These are phyloP conservation scores for Meira nashicola DNA, from an alignment of 1,284 basidiomycete genomes.

Conservation along the genomic window DNA sequence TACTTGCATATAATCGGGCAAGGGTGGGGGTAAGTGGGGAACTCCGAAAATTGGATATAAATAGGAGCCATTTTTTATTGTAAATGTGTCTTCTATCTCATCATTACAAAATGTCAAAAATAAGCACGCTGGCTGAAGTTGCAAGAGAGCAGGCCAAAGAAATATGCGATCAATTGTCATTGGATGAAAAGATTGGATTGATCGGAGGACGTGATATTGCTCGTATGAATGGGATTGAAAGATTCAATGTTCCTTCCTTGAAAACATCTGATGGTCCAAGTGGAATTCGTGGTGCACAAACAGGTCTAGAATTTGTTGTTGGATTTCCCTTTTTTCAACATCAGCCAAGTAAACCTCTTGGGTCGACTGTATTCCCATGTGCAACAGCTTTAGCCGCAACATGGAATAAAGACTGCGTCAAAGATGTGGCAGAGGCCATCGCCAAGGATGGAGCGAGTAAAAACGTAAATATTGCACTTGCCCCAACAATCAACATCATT, in stretches of 20 bases:
- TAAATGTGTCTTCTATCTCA: too few species aligned
- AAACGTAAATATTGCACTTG: not conserved
- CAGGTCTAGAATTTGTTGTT: not conserved
- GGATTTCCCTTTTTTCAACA: slow-evolving; percentile 1
- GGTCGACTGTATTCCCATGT: slow-evolving; percentile 6
- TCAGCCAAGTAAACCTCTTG: not conserved
- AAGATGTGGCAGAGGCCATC: not conserved
- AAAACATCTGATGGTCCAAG: slow-evolving; percentile 12
- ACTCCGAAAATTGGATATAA: too few species aligned
- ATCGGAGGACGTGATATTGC: not conserved
- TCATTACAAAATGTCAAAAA: too few species aligned
- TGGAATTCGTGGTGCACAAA: slow-evolving; percentile 4
- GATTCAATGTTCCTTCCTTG: not conserved
- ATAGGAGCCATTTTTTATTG: too few species aligned
- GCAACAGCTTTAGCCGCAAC: slow-evolving; percentile 11
- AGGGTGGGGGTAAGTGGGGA: too few species aligned
- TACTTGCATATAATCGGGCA: too few species aligned
- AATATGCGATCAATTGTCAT: too few species aligned
- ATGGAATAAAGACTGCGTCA: not conserved
- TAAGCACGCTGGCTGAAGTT: too few species aligned
- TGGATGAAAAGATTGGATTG: slow-evolving; percentile 10
- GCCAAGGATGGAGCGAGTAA: not conserved
- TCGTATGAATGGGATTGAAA: not conserved
- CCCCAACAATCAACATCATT: slow-evolving; percentile 6
- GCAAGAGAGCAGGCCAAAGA: too few species aligned